Evolutionary conservation across 345 rosid species (phyloP), one percentile per base, ranked within the genome.

Genomic region (Citrus mangshanensis): DNA sequence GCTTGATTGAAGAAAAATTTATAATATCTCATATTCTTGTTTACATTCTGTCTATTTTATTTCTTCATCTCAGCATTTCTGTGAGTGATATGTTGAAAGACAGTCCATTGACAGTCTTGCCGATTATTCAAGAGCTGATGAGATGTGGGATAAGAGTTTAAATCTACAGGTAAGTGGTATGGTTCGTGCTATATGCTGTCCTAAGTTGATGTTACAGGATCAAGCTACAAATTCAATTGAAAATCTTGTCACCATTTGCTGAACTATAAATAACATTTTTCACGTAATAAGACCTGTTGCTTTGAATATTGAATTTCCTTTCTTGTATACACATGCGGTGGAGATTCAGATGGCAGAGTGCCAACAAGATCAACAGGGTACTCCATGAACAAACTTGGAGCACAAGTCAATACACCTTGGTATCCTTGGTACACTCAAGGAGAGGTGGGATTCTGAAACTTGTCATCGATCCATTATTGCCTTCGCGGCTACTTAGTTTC

Each of bases 91-190:
- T 1, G 6, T 35, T 5, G 38, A 35, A 35, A 35, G 38, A 37
- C 55, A 0, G 49, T 16, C 46, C 80, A 24, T 32, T 19, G 27
- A 72, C 80, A 2, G 72, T 81, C 37, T 49, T 72, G n/a, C 74
- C 70, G 4, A 59, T 27, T 54, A 81, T 81, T 65, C 68, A 77
- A 66, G 74, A 66, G 72, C 28, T 81, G 68, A 81, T 81, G 77
- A 65, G 61, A 10, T 72, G 62, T 2, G 62, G 75, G 46, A 70
- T 60, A 40, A 59, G 67, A 28, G 75, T 77, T 8, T 70, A 73
- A 24, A 32, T 77, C 30, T 77, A 30, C 34, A 77, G 80, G 75
- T 70, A 51, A 14, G 19, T 14, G 55, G 19, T 4, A 16, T 25
- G 21, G 7, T 9, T 40, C 46, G 2, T 46, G 27, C 5, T 7